Evolutionary conservation across 2,329 filamentous ascomycete genomes (phyloP), one percentile per base, ranked within the genome.

Genomic region (Furcasterigmium furcatum): DNA sequence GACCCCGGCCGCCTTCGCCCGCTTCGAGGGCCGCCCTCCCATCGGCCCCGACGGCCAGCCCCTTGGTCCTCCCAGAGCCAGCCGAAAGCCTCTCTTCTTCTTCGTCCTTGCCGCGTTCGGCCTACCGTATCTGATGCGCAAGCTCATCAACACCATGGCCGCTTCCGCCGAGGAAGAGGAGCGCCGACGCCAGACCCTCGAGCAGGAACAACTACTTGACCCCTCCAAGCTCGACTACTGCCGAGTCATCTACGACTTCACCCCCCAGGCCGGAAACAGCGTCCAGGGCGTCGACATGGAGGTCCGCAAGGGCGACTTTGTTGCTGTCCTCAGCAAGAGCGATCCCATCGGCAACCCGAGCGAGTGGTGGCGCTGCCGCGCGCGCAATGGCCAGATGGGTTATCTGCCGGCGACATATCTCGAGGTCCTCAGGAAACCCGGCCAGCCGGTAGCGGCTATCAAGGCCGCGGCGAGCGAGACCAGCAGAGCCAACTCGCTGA

Each of bases 301-400:
- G 29, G 92, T 95, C 20, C 91, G 88, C 71, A 96, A 96, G 73
- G 92, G 92, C 48, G 94, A 99, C 57, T 83, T 97, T 44, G 91
- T 99, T 14, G 94, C 94, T 21, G 91, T 99, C 1, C 77, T 99
- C 45, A 87, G 85, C 71, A 96, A 96, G 72, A 87, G 83, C 16
- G 94, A 99, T 58, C 94, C 94, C 1, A 81, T 92, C 60, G 94
- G 94, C 36, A 91, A 94, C 57, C 82, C 90, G 5, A 94, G 88
- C 43, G 92, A 99, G 62, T 99, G 94, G 94, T 99, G 94, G 94
- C 84, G 87, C 54, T 99, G 95, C 68, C 81, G 94, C 45, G 87
- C 92, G 13, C 80, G 94, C 49, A 91, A 97, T 62, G 91, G 91
- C 38, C 80, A 90, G 21, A 85, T 96, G 57, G 94, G 94, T 8